Evolutionary conservation across 306 rosid genomes (phyloP), one percentile per base, ranked within the genome.

Genomic region (Geum urbanum): DNA sequence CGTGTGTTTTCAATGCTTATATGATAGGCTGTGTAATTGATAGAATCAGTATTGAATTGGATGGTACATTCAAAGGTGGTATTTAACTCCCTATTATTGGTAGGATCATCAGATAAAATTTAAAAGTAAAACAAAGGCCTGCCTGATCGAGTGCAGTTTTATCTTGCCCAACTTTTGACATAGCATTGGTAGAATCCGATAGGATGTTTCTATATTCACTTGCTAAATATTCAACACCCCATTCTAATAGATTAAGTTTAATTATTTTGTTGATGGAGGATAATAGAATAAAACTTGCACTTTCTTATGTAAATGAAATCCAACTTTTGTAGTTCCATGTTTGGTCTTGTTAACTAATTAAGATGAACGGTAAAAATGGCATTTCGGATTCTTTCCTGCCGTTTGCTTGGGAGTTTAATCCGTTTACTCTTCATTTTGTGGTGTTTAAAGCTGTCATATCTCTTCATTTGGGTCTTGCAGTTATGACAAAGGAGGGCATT

Each of bases 401-500:
- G 39, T 56, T 22, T 55, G 61, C 37, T 54, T 53, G 57, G 50
- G 16, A 27, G 6, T 1, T 20, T 15, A n/a, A 16, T 37, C 18
- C 10, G 18, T 53, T 57, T 46, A 59, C 71, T 43, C 19, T 13
- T 13, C 56, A 11, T 79, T 62, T 47, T 70, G 40, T 64, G 52
- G 44, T 39, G n/a, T 27, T 6, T 67, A n/a, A 16, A 49, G 13
- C 22, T 27, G 9, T 49, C 18, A 10, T 43, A 39, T 62, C 35
- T 13, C n/a, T 19, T 3, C 35, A 14, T 1, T 71, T 71, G 7
- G 35, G 44, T 57, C 49, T 74, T 63, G 52, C 86, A 94, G 99
- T 65, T 94, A 87, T 87, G 99, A 94, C 71, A 88, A 76, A 84
- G 99, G 99, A 55, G 99, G 95, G 49, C 83, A 94, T 89, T 81